phyloP scores from a whole-genome alignment of 768 basidiomycete genomes.

The Termitomyces sp. region DNA sequence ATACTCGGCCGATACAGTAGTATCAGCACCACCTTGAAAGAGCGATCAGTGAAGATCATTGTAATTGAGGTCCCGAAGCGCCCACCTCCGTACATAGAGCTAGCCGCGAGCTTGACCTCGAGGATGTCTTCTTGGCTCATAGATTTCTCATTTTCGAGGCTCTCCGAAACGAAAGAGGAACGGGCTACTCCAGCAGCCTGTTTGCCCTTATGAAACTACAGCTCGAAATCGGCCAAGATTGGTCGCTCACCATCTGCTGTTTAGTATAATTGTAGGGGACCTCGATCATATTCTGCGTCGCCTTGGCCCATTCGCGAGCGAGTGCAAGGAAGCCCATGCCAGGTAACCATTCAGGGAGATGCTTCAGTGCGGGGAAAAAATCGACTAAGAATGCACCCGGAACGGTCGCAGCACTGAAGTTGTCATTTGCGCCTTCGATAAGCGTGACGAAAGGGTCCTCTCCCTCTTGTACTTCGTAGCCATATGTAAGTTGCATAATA shows the following conservation, averaged over 20 bases:
- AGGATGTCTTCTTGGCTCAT: conserved; percentile 29
- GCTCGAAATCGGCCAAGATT: neutral
- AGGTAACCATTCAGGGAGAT: conserved; percentile 56
- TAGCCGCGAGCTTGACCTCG: conserved; percentile 39
- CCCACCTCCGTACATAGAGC: conserved; percentile 45
- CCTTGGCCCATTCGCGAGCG: conserved; percentile 37
- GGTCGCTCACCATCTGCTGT: conserved; percentile 39
- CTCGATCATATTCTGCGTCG: conserved; percentile 35
- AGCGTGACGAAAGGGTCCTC: conserved; percentile 49
- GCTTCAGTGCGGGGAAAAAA: conserved; percentile 37
- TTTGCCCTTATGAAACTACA: neutral
- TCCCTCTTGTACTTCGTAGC: conserved; percentile 51
- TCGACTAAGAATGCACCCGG: conserved; percentile 48
- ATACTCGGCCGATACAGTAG: conserved; percentile 41
- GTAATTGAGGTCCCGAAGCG: neutral
- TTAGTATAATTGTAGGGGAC: conserved; percentile 42
- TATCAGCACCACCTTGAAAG: conserved; percentile 44
- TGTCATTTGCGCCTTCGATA: conserved; percentile 47
- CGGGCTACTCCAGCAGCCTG: conserved; percentile 40
- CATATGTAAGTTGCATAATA: conserved; percentile 53
- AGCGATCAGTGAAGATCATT: neutral
- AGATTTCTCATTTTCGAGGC: conserved; percentile 32
- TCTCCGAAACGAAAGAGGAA: conserved; percentile 40
- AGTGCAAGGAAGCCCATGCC: conserved; percentile 49
- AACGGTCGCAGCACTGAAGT: conserved; percentile 46